Percentiles rank a stretch among this genome's conserved stretches.
Evolutionary conservation across 768 basidiomycete species (phyloP).

Genomic region (Pholiota conissans): DNA sequence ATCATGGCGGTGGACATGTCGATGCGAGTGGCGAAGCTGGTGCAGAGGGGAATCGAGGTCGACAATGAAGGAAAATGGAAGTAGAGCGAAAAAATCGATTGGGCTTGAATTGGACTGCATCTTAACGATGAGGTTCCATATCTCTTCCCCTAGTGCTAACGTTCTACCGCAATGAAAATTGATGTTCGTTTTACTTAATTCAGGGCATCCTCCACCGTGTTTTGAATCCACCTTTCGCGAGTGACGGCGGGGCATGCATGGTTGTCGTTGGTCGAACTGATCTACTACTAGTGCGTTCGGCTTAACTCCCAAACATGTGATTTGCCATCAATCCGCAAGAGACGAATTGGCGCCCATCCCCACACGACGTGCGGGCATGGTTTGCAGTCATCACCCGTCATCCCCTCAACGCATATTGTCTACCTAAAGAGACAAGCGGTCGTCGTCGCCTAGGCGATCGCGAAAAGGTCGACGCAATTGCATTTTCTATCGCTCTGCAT

Average conservation of each 20-base stretch:
- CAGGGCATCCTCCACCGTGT: too few relatives aligned
- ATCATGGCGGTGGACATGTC: constrained; percentile 77
- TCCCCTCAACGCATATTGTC: too few relatives aligned
- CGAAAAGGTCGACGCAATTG: too few relatives aligned
- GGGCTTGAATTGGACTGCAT: not conserved
- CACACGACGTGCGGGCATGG: not conserved
- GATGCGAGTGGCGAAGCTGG: constrained; percentile 33
- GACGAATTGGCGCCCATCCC: not conserved
- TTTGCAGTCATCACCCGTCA: too few relatives aligned
- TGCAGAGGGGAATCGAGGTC: constrained; percentile 24
- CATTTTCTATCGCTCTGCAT: too few relatives aligned
- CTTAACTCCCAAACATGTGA: not conserved
- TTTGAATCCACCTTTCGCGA: too few relatives aligned
- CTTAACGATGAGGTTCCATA: not conserved
- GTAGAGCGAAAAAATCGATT: constrained; percentile 10
- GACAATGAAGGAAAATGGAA: constrained; percentile 30
- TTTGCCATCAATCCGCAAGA: not conserved
- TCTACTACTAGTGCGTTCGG: too few relatives aligned
- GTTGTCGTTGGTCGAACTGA: too few relatives aligned
- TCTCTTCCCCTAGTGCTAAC: not conserved
- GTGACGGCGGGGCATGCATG: too few relatives aligned
- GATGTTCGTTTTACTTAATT: too few relatives aligned
- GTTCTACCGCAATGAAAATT: not conserved
- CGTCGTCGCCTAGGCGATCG: too few relatives aligned
- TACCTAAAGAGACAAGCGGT: too few relatives aligned